Evolutionary conservation across 192 early-diverging fungal species (phyloP).

Genomic region (Rhizophagus sp.): DNA sequence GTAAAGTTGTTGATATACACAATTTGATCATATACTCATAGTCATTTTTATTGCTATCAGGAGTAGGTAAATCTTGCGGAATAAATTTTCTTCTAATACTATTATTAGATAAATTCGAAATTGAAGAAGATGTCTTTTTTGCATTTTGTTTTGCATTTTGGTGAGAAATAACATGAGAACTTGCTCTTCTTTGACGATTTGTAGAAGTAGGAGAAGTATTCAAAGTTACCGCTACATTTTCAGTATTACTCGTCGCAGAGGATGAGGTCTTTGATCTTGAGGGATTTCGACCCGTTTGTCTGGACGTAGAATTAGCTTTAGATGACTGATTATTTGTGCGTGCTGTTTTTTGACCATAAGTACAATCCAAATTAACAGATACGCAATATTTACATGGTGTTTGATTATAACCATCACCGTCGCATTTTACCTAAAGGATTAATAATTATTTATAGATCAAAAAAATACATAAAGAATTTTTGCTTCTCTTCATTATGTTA

Average conservation of each 20-base stretch:
- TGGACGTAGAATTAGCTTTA: not conserved
- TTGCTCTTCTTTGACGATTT: not conserved
- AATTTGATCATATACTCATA: constrained; percentile 16
- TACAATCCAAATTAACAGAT: constrained; percentile 26
- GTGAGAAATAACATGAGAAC: not conserved
- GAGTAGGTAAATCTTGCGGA: not conserved
- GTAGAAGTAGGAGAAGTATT: not conserved
- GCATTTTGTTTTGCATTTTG: not conserved
- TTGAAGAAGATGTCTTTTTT: not conserved
- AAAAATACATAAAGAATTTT: not conserved
- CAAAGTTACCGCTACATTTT: not conserved
- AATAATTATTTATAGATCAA: not conserved
- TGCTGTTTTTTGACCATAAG: constrained; percentile 5
- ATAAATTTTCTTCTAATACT: not conserved
- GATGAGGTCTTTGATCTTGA: not conserved
- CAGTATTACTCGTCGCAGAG: not conserved
- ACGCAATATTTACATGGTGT: constrained; percentile 25
- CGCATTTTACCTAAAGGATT: constrained; percentile 30
- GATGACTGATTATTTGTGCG: not conserved
- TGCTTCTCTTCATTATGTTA: not conserved
- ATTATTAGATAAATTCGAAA: not conserved
- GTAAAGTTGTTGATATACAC: not conserved
- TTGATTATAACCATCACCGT: constrained; percentile 27
- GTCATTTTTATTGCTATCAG: not conserved
- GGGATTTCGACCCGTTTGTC: not conserved